Percentiles rank a stretch among this genome's conserved stretches.
phyloP scores from a whole-genome alignment of 257 asterid genomes.

The Rauvolfia tetraphylla region DNA sequence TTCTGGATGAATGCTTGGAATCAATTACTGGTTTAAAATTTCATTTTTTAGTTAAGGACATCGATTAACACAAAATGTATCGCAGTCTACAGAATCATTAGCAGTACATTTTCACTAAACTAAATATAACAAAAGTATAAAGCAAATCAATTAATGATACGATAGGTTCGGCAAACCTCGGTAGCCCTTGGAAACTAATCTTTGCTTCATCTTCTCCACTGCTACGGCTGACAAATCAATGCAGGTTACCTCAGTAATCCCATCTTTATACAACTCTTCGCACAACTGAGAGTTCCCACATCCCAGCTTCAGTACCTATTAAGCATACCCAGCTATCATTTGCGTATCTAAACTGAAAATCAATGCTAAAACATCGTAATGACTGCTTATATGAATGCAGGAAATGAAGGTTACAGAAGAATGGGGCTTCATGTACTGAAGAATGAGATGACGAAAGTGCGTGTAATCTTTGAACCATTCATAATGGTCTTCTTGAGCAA shows the following conservation, averaged over 20 bases:
- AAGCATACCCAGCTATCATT: not conserved
- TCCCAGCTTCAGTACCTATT: slow-evolving; percentile 88
- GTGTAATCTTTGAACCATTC: slow-evolving; percentile 96
- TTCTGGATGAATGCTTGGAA: not conserved
- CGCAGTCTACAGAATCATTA: not conserved
- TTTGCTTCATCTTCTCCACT: slow-evolving; percentile 71
- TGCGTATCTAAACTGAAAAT: not conserved
- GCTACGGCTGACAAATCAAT: slow-evolving; percentile 89
- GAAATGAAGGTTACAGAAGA: slow-evolving; percentile 49
- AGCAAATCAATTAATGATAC: not conserved
- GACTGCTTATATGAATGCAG: not conserved
- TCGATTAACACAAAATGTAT: not conserved
- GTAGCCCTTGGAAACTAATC: slow-evolving; percentile 70
- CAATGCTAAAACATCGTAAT: not conserved
- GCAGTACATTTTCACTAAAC: not conserved
- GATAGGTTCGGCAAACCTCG: slow-evolving; percentile 34
- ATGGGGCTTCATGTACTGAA: slow-evolving; percentile 49
- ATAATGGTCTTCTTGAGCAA: slow-evolving; percentile 86
- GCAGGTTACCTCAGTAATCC: slow-evolving; percentile 79
- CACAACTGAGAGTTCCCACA: slow-evolving; percentile 94
- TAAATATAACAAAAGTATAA: not conserved
- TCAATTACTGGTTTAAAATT: not conserved
- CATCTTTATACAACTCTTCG: slow-evolving; percentile 72
- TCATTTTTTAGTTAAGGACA: not conserved
- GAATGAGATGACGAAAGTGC: slow-evolving; percentile 71